phyloP scores from a whole-genome alignment of 2,329 filamentous ascomycete genomes.

The Calonectria pauciramosa region DNA sequence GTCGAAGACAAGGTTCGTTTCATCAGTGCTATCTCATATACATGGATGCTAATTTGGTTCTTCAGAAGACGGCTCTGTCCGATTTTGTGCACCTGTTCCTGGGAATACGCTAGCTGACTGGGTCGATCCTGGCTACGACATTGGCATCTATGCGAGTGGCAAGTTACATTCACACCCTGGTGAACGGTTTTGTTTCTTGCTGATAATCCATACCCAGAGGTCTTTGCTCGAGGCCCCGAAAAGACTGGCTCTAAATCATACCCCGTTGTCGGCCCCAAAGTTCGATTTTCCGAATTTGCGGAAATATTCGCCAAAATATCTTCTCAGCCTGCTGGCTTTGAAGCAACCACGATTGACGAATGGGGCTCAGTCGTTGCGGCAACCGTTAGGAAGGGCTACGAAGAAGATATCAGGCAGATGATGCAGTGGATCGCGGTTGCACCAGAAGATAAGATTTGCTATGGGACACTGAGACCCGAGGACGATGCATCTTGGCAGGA shows the following conservation, averaged over 20 bases:
- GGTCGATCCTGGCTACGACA: constrained; percentile 31
- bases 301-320: constrained; percentile 23
- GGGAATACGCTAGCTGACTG: constrained; percentile 22
- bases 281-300: constrained; percentile 24
- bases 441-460: constrained; percentile 25
- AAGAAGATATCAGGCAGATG: constrained; percentile 35
- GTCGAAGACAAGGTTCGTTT: constrained; percentile 11
- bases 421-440: constrained; percentile 35
- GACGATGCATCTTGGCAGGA: constrained; percentile 23
- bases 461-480: not conserved
- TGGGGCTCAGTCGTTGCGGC: constrained; percentile 16
- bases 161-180: not conserved
- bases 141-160: constrained; percentile 27
- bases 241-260: constrained; percentile 33
- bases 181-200: not conserved
- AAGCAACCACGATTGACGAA: constrained; percentile 20
- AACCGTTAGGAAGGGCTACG: constrained; percentile 26
- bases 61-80: constrained; percentile 27
- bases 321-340: constrained; percentile 18
- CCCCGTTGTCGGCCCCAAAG: constrained; percentile 26
- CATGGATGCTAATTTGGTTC: not conserved
- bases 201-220: constrained; percentile 19
- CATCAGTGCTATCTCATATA: not conserved
- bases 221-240: constrained; percentile 21
- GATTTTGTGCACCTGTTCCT: constrained; percentile 29